phyloP scores from a whole-genome alignment of 306 rosid species.

The Vigna mungo region DNA sequence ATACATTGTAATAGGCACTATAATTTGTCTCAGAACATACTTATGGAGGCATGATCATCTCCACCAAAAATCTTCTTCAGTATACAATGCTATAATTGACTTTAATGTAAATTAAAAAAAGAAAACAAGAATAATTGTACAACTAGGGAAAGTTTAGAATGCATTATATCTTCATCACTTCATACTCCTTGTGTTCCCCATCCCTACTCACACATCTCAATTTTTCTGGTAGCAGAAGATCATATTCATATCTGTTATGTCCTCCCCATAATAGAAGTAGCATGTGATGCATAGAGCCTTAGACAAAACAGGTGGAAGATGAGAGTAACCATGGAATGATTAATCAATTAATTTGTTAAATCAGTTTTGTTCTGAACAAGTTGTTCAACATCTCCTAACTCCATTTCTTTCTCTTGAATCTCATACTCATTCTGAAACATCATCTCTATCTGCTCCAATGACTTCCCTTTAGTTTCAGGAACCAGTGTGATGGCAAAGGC shows the following conservation, averaged over 20 bases:
- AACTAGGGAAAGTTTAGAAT: slow-evolving; percentile 37
- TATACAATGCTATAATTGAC: slow-evolving; percentile 48
- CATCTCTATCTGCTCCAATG: slow-evolving; percentile 87
- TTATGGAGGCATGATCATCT: slow-evolving; percentile 35
- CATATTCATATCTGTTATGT: slow-evolving; percentile 39
- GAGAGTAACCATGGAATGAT: slow-evolving; percentile 19
- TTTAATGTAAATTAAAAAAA: slow-evolving; percentile 23
- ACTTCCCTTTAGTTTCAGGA: slow-evolving; percentile 95
- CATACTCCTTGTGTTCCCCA: slow-evolving; percentile 31
- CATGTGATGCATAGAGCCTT: slow-evolving; percentile 12
- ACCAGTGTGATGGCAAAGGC: slow-evolving; percentile 65
- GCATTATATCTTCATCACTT: neutral
- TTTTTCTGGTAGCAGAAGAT: slow-evolving; percentile 37
- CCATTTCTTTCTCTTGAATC: slow-evolving; percentile 58
- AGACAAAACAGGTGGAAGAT: slow-evolving; percentile 45
- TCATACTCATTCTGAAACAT: slow-evolving; percentile 71
- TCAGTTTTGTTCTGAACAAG: slow-evolving; percentile 74
- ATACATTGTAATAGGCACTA: slow-evolving; percentile 26
- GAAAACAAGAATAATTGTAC: slow-evolving; percentile 34
- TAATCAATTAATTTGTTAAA: slow-evolving; percentile 43
- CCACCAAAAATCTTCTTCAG: slow-evolving; percentile 33
- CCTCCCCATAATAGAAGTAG: slow-evolving; percentile 33
- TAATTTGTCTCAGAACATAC: slow-evolving; percentile 34
- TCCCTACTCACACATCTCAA: slow-evolving; percentile 23
- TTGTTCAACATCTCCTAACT: slow-evolving; percentile 85